Conservation (phyloP, 371 early-diverging fungal species). For the Mucor mucedo region DNA sequence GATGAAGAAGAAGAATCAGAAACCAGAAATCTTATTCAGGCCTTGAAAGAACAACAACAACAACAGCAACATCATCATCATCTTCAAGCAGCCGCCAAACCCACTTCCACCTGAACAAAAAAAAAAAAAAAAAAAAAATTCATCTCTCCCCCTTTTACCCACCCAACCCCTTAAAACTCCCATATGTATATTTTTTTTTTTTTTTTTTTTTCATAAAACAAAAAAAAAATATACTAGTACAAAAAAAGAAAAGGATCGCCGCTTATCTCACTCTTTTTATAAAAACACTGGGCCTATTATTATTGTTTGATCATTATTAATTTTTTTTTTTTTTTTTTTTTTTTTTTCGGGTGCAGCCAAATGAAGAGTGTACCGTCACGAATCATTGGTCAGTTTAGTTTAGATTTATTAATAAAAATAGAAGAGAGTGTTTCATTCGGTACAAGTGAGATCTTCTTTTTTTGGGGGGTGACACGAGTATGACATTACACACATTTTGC, state of each 20-base stretch:
- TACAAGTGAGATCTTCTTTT: not conserved
- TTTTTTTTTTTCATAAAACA: not conserved
- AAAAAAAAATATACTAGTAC: not conserved
- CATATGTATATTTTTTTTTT: not conserved
- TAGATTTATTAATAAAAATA: too few relatives aligned
- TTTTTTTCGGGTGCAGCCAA: not conserved
- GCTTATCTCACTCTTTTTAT: not conserved
- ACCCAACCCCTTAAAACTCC: not conserved
- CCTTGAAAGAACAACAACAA: constrained; percentile 7
- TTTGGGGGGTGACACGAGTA: not conserved
- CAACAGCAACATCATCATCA: too few relatives aligned
- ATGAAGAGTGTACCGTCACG: not conserved
- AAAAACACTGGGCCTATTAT: not conserved
- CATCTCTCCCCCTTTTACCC: too few relatives aligned
- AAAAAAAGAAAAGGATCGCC: constrained; percentile 1
- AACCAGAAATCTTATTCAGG: not conserved
- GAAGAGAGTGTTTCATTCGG: not conserved
- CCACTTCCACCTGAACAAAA: not conserved
- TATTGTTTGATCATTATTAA: too few relatives aligned
- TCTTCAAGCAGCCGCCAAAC: not conserved
- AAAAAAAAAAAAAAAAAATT: too few relatives aligned
- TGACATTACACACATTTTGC: constrained; percentile 12
- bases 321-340: not conserved
- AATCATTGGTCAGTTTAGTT: not conserved
- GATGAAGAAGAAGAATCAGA: constrained; percentile 19